Conservation (phyloP, 371 early-diverging fungal species). For the Amoeboaphelidium protococcarum region DNA sequence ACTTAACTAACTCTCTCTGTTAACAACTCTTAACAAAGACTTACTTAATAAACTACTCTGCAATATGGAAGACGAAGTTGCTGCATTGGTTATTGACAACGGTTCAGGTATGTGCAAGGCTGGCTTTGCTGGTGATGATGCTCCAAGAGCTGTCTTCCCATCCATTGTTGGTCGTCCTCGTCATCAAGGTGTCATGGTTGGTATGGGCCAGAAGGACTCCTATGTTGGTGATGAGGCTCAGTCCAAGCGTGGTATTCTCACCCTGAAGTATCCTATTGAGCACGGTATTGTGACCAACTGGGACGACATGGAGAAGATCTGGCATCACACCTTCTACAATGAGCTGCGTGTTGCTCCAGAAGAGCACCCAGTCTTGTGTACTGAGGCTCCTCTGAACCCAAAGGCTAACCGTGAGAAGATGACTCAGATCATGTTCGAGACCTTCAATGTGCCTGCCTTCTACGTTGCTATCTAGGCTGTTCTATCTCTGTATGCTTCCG, state of each 20-base stretch:
- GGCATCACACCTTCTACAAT: conserved; percentile 96
- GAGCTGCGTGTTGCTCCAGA: conserved; percentile 67
- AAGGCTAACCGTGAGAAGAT: conserved; percentile 99
- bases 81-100: conserved; percentile 91
- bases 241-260: conserved; percentile 96
- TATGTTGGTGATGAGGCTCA: conserved; percentile 99
- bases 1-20: too few relatives aligned
- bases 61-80: too few relatives aligned
- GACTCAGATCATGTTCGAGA: conserved; percentile 99
- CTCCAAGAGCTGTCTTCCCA: conserved; percentile 97
- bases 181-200: conserved; percentile 98
- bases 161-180: conserved; percentile 98
- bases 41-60: too few relatives aligned
- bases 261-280: conserved; percentile 98
- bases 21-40: too few relatives aligned
- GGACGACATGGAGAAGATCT: conserved; percentile 99
- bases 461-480: conserved; percentile 99
- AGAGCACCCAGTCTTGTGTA: conserved; percentile 96
- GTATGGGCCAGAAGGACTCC: conserved; percentile 99
- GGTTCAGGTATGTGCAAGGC: conserved; percentile 99
- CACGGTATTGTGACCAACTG: conserved; percentile 99
- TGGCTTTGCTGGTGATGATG: conserved; percentile 99
- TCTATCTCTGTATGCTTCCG: conserved; percentile 89
- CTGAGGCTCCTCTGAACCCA: conserved; percentile 99
- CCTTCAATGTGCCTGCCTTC: conserved; percentile 95